Percentiles rank a stretch among this genome's conserved stretches.
phyloP scores from a whole-genome alignment of 257 asterid genomes.

The Ajuga chamaepitys region DNA sequence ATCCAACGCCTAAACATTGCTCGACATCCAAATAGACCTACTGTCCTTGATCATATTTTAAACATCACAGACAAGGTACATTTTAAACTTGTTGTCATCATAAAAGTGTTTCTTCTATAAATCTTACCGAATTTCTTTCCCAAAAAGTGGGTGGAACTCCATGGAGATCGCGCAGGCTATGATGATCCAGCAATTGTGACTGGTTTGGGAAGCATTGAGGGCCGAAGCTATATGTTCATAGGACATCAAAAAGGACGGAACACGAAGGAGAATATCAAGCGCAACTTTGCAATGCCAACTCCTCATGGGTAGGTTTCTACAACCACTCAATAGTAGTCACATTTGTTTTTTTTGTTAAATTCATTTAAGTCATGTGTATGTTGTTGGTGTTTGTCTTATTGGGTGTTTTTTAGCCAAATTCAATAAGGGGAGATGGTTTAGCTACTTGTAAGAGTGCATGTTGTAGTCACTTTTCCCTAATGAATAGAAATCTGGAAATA shows the following conservation, averaged over 20 bases:
- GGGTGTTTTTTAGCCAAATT: too few species aligned
- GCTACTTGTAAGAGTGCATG: too few species aligned
- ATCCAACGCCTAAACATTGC: conserved; percentile 88
- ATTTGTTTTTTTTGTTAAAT: too few species aligned
- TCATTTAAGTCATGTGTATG: too few species aligned
- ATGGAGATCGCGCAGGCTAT: conserved; percentile 93
- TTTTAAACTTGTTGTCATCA: not conserved
- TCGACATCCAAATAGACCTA: conserved; percentile 86
- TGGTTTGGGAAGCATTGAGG: conserved; percentile 83
- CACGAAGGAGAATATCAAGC: conserved; percentile 75
- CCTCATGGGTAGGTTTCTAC: conserved; percentile 73
- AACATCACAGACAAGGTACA: conserved; percentile 76
- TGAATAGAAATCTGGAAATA: too few species aligned
- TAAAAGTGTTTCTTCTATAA: conserved; percentile 11
- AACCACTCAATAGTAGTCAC: too few species aligned
- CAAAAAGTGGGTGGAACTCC: conserved; percentile 85
- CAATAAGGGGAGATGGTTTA: too few species aligned
- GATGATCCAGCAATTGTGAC: conserved; percentile 91
- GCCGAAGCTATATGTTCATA: conserved; percentile 78
- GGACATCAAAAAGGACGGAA: conserved; percentile 95
- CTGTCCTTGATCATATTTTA: conserved; percentile 83
- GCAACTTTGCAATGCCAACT: conserved; percentile 98
- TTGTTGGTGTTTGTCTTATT: too few species aligned
- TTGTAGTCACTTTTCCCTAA: too few species aligned
- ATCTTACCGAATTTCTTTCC: not conserved